Conservation (phyloP, 192 early-diverging fungal species). For the Coemansia sp. region DNA sequence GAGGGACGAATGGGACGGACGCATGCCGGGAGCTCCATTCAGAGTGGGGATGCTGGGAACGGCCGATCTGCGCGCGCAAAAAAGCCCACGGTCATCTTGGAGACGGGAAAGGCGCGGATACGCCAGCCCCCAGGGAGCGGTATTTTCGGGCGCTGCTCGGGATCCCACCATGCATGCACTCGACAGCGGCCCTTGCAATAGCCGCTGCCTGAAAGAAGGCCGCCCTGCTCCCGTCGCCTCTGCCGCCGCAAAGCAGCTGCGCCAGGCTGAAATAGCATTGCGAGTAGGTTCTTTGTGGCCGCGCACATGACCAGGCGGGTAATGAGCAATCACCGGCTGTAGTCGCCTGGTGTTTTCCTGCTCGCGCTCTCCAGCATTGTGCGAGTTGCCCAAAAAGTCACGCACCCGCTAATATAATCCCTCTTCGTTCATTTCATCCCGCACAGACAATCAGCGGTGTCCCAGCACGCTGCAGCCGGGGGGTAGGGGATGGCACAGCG, state of each 20-base stretch:
- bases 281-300: too few species aligned
- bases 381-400: slow-evolving; percentile 1
- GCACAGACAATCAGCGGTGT: slow-evolving; percentile 1
- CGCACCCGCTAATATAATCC: not conserved
- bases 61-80: too few species aligned
- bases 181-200: not conserved
- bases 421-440: not conserved
- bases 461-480: too few species aligned
- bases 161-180: not conserved
- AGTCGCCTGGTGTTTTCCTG: not conserved
- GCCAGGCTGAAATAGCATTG: too few species aligned
- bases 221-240: too few species aligned
- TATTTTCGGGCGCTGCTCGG: not conserved
- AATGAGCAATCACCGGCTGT: slow-evolving; percentile 1
- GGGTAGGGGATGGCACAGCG: too few species aligned
- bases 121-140: not conserved
- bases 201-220: slow-evolving; percentile 1
- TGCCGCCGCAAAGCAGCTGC: too few species aligned
- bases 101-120: not conserved
- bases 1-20: not conserved
- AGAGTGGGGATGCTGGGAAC: not conserved
- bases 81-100: too few species aligned
- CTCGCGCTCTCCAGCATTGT: not conserved
- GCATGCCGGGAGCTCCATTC: not conserved
- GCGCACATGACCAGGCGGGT: not conserved